Base-by-base conservation (phyloP, 2,329 filamentous ascomycete genomes). In the Diaporthe vaccinii region DNA sequence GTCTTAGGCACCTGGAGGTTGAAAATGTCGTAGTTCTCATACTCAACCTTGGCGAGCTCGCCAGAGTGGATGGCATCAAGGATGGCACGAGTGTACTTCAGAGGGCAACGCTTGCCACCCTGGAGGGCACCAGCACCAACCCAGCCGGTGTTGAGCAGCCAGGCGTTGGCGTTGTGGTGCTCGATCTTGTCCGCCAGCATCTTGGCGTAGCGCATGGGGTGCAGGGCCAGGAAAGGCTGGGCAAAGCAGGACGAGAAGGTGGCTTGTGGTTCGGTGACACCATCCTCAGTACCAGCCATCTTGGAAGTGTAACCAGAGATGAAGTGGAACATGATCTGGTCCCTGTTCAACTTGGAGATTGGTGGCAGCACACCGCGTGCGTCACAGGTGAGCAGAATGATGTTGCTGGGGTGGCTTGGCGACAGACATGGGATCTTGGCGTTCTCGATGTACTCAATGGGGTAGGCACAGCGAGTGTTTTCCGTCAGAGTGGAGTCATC, bases 301-400 rank as follows among this genome's bases (percentile, higher is more conserved):
- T 99, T 99, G 84, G 96, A 98, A 78, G 97, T 99, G 91, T 99
- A 99, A 81, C 97, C 97, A 25, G 95, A 98, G 87, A 99, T 99
- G 92, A 99, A 99, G 91, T 99, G 97, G 93, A 98, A 99, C 96
- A 99, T 98, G 85, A 95, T 98, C 89, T 98, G 97, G 82, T 95
- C 92, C 78, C 93, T 91, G 89, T 94, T 92, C 84, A 99, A 93
- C 91, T 98, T 98, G 82, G 95, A 98, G 87, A 99, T 98, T 67
- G 97, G 97, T 74, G 97, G 97, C 74, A 99, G 92, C 68, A 99
- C 97, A 89, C 97, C 97, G 80, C 97, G 95, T 76, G 97, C 97
- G 82, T 99, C 97, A 88, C 97, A 99, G 78, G 97, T 99, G 81
- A 99, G 93, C 80, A 99, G 93, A 83, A 99, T 94, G 87, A 99